phyloP scores from a whole-genome alignment of 2,329 filamentous ascomycete species.

The Orbilia blumenaviensis region DNA sequence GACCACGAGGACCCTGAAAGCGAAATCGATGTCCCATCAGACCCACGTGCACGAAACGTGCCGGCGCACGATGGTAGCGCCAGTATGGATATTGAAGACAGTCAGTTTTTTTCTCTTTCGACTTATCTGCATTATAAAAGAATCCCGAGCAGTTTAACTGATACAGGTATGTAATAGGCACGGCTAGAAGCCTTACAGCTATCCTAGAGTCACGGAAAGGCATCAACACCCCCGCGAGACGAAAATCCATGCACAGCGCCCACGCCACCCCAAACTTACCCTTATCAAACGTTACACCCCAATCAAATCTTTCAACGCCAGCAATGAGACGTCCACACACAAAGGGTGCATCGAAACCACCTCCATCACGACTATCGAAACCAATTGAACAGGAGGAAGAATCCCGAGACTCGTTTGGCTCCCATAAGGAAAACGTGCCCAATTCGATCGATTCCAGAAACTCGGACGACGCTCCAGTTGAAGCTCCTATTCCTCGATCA shows the following conservation, averaged over 20 bases:
- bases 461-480: neutral
- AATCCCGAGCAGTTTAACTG: conserved; percentile 43
- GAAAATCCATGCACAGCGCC: conserved; percentile 14
- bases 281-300: neutral
- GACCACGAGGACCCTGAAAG: neutral
- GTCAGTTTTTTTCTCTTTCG: conserved; percentile 60
- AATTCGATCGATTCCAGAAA: conserved; percentile 8
- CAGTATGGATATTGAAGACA: conserved; percentile 71
- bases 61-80: conserved; percentile 15
- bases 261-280: conserved; percentile 1
- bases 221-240: conserved; percentile 29
- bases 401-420: neutral
- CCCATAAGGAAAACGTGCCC: conserved; percentile 39
- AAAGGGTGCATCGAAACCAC: neutral
- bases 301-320: neutral
- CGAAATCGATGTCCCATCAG: conserved; percentile 13
- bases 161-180: conserved; percentile 10
- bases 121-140: neutral
- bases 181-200: conserved; percentile 23
- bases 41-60: conserved; percentile 31
- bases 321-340: neutral
- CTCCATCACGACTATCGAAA: neutral
- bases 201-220: conserved; percentile 19
- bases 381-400: neutral
- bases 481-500: neutral